Evolutionary conservation across 495 filamentous ascomycete species (phyloP), one percentile per base, ranked within the genome.

Genomic region (Hyphodiscus hymeniophilus): DNA sequence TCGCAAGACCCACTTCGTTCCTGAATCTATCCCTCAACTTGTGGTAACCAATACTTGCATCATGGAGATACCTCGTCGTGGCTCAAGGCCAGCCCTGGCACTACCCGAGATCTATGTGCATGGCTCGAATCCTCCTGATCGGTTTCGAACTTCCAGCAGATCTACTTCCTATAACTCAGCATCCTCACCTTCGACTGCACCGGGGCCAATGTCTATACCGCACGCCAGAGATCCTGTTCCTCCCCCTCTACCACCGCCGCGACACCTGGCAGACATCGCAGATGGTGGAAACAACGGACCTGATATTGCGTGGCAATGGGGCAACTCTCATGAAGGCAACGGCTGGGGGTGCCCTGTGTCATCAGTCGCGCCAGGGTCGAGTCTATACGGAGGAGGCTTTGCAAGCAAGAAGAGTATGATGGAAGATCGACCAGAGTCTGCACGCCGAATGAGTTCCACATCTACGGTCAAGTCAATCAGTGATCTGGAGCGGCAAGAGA

Each of bases 51-150:
- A 44, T 36, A 42, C 15, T 43, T 52, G 42, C 67, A 66, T 64
- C 53, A 84, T 82, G 79, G 75, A 81, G 54, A 73, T 74, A 43
- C 70, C 71, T 48, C 70, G 67, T 60, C 61, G 74, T 48, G 69
- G 71, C 32, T 59, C 60, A 45, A 55, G 60, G 45, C 56, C 26
- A 28, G 26, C 26, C 26, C 50, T 52, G 45, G 56, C 62, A 22
- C 64, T 69, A 47, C 74, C 73, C 47, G 69, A 75, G 55, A 76
- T 77, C 56, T 69, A 63, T 59, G 67, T 77, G 40, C 59, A 78
- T 63, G 71, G 75, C 41, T 70, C 66, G 46, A 75, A 69, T 55
- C 62, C 63, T 59, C 50, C 66, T 63, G 59, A 76, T 66, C 50
- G 71, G 61, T 59, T 69, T 69, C 58, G 67, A 72, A 58, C 69